Evolutionary conservation across 1,284 basidiomycete genomes (phyloP).

Genomic region (Ustilago bromivora): DNA sequence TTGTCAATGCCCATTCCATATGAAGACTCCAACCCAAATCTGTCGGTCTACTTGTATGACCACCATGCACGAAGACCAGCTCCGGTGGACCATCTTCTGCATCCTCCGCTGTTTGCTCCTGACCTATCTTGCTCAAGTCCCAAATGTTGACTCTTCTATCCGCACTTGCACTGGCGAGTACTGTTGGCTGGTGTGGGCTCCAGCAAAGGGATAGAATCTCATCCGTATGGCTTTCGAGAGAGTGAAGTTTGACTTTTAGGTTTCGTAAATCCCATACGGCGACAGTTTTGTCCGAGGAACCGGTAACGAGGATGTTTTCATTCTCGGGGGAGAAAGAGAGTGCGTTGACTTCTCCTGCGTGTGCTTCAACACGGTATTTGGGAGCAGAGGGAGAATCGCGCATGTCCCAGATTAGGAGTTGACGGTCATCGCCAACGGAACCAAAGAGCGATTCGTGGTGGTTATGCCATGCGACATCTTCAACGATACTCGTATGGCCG

Average conservation of each 20-base stretch:
- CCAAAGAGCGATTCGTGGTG: slow-evolving; percentile 87
- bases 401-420: slow-evolving; percentile 96
- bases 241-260: slow-evolving; percentile 81
- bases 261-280: slow-evolving; percentile 89
- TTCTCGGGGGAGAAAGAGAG: slow-evolving; percentile 88
- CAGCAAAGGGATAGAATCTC: slow-evolving; percentile 94
- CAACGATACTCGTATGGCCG: slow-evolving; percentile 74
- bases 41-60: slow-evolving; percentile 66
- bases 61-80: slow-evolving; percentile 68
- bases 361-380: slow-evolving; percentile 79
- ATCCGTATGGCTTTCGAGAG: slow-evolving; percentile 92
- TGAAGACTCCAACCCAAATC: slow-evolving; percentile 67
- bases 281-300: slow-evolving; percentile 94
- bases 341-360: slow-evolving; percentile 89
- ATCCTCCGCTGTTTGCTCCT: slow-evolving; percentile 96
- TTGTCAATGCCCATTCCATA: slow-evolving; percentile 64
- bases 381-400: slow-evolving; percentile 76
- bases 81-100: slow-evolving; percentile 91
- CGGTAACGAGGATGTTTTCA: slow-evolving; percentile 89
- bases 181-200: slow-evolving; percentile 83
- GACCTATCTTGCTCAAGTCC: slow-evolving; percentile 92
- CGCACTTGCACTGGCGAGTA: slow-evolving; percentile 76
- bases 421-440: slow-evolving; percentile 96
- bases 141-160: slow-evolving; percentile 95
- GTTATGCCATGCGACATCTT: slow-evolving; percentile 98